Evolutionary conservation across 495 filamentous ascomycete genomes (phyloP).

Genomic region (Apodospora peruviana): DNA sequence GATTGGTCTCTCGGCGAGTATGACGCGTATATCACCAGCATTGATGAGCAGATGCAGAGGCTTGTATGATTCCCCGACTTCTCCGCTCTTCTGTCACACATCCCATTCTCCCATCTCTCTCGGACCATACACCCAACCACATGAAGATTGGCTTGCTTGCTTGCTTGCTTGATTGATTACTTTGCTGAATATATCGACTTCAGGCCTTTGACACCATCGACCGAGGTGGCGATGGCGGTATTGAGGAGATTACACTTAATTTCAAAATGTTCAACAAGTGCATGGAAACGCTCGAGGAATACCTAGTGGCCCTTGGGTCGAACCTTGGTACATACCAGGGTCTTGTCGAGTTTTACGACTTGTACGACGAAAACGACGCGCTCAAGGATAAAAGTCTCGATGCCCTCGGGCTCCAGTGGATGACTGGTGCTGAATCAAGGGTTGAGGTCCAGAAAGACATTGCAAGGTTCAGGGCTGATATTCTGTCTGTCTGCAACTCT

Average conservation of each 20-base stretch:
- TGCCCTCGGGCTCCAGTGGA: no score
- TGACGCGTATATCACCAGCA: conserved; percentile 1
- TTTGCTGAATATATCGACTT: background rate
- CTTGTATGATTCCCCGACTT: background rate
- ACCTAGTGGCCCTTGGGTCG: conserved; percentile 2
- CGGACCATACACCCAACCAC: background rate
- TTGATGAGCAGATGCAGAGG: conserved; percentile 2
- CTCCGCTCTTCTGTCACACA: no score
- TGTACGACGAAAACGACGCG: no score
- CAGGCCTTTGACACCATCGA: background rate
- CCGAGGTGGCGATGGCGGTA: background rate
- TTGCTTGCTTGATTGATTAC: no score
- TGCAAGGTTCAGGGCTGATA: no score
- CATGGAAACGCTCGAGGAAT: conserved; percentile 9
- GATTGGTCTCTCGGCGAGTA: conserved; percentile 9
- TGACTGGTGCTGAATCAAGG: no score
- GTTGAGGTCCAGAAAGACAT: no score
- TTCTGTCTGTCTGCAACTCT: no score
- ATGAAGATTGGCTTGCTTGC: background rate
- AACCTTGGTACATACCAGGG: conserved; percentile 1
- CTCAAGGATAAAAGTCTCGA: no score
- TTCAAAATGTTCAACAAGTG: background rate
- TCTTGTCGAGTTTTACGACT: background rate
- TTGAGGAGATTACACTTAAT: conserved; percentile 1
- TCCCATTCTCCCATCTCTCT: background rate